Evolutionary conservation across 345 rosid species (phyloP), one percentile per base, ranked within the genome.

Genomic region (Sisymbrium altissimum): DNA sequence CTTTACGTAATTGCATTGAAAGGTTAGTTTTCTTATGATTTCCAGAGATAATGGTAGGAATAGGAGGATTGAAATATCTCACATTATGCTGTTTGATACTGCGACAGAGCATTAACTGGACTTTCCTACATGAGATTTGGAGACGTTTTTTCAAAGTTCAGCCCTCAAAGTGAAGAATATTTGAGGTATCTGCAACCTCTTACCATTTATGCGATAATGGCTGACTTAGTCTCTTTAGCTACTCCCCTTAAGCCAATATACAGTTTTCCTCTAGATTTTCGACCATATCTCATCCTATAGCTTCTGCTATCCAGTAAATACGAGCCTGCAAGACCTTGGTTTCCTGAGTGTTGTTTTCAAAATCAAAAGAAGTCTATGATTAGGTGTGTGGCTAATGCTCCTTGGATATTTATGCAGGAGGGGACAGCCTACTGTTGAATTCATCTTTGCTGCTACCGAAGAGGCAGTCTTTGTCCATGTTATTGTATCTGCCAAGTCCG

Each of bases 71-170:
- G 21, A 33, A 48, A 14, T 52, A 32, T 72, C 23, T 12, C 57
- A 14, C 66, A n/a, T 62, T 63, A 64, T 79, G 41, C 36, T 48
- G 49, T 77, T 9, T 57, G 66, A 32, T 72, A 19, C 78, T 76
- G 78, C 8, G 73, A 68, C 85, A 96, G 99, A 77, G 81, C 96
- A 50, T 79, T 96, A 52, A 15, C 66, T 64, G 86, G 92, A 73
- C 79, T 84, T 67, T 96, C 92, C 10, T 96, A 90, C 84, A 78
- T 96, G 91, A 85, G 99, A 83, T 96, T 85, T 72, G 99, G 99
- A 62, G 98, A 92, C 77, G 96, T 96, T 14, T 96, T 90, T 77
- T 78, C 96, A 23, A 96, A 89, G 85, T 84, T 83, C 80, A 86
- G 85, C 74, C 94, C 83, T 71, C 97, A 85, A 77, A 81, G 78